phyloP scores from a whole-genome alignment of 331 rosid genomes.

The Pyracantha coccinea region DNA sequence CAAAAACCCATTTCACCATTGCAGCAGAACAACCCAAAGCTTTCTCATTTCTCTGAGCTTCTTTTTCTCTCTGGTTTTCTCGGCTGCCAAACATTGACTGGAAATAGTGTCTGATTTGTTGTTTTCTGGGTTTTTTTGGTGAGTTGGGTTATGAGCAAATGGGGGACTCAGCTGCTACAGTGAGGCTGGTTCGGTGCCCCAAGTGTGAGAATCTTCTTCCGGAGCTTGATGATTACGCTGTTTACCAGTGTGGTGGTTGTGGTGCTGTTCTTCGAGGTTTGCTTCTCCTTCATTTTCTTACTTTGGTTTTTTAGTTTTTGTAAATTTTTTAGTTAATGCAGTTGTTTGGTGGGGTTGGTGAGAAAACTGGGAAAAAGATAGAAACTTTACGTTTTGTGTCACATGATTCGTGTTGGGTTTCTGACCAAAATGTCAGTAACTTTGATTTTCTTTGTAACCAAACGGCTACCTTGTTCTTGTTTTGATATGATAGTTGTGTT shows the following conservation, averaged over 20 bases:
- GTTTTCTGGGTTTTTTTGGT: constrained; percentile 13
- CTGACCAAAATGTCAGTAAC: neutral
- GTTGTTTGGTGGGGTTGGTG: neutral
- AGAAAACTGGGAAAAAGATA: neutral
- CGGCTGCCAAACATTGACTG: constrained; percentile 13
- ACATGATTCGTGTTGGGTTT: neutral
- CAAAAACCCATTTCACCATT: constrained; percentile 2
- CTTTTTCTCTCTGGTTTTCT: neutral
- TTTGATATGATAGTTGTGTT: neutral
- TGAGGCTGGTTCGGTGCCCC: constrained; percentile 86
- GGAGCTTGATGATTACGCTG: constrained; percentile 78
- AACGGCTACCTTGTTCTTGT: neutral
- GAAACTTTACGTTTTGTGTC: neutral
- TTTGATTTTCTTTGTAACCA: neutral
- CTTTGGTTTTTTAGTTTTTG: neutral
- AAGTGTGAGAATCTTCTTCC: constrained; percentile 93
- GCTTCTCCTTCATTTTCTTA: neutral
- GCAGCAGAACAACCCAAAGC: neutral
- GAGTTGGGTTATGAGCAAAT: constrained; percentile 30
- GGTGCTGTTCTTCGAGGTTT: constrained; percentile 85
- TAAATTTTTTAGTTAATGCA: neutral
- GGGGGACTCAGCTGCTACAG: constrained; percentile 52
- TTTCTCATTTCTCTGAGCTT: neutral
- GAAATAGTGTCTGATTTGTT: constrained; percentile 4
- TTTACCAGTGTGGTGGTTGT: constrained; percentile 94